Conservation (phyloP, 2,329 filamentous ascomycete genomes). For the Cadophora sp. region DNA sequence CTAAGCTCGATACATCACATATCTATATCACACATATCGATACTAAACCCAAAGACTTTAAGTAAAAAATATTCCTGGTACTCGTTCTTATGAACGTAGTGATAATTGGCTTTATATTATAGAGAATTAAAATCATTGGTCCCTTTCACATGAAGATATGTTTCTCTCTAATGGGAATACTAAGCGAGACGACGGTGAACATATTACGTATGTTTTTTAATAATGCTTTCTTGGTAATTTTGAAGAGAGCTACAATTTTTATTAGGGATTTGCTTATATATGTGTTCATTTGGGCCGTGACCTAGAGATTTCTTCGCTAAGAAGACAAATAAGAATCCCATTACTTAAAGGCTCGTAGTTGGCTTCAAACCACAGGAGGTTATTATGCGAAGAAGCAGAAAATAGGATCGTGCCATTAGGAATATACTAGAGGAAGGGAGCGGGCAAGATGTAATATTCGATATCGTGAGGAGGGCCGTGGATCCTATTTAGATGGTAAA, state of each 20-base stretch:
- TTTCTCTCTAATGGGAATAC: constrained; percentile 40
- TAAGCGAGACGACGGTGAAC: constrained; percentile 70
- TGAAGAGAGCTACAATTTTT: constrained; percentile 66
- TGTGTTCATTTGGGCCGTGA: constrained; percentile 75
- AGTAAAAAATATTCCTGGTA: constrained; percentile 82
- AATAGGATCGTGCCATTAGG: constrained; percentile 68
- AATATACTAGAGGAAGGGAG: constrained; percentile 47
- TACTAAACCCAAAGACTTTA: constrained; percentile 70
- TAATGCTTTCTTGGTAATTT: constrained; percentile 58
- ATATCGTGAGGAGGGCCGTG: constrained; percentile 71
- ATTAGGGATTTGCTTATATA: constrained; percentile 75
- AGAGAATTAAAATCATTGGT: constrained; percentile 71
- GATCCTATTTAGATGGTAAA: constrained; percentile 68
- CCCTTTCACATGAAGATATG: constrained; percentile 68
- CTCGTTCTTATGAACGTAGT: constrained; percentile 77
- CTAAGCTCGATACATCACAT: constrained; percentile 71
- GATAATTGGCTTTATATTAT: constrained; percentile 68
- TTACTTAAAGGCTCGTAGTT: constrained; percentile 74
- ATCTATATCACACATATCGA: constrained; percentile 90
- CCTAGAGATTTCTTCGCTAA: constrained; percentile 75
- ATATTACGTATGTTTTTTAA: constrained; percentile 61
- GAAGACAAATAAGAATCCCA: constrained; percentile 62
- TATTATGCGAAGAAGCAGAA: constrained; percentile 77
- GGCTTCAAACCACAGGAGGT: constrained; percentile 84
- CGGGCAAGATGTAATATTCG: constrained; percentile 63